Percentiles rank a stretch among this genome's conserved stretches.
Evolutionary conservation across 768 basidiomycete genomes (phyloP).

Genomic region (Kwoniella heveanensis): DNA sequence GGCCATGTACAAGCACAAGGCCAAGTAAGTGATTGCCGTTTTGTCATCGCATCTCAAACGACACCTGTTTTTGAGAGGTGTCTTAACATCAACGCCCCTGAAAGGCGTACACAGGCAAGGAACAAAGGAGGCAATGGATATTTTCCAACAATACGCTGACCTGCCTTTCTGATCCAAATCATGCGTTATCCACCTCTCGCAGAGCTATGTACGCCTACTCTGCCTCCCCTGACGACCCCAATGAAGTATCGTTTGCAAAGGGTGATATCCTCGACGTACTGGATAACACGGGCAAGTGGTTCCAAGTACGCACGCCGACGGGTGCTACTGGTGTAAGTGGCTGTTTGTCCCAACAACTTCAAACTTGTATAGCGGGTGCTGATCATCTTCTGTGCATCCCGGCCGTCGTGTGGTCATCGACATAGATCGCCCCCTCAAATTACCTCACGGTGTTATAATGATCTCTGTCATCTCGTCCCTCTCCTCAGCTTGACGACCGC

Average conservation of each 20-base stretch:
- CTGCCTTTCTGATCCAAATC: background rate
- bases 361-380: too few relatives aligned
- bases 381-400: too few relatives aligned
- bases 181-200: constrained; percentile 8
- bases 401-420: too few relatives aligned
- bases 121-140: background rate
- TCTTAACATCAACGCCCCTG: too few relatives aligned
- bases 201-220: constrained; percentile 66
- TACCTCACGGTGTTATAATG: constrained; percentile 47
- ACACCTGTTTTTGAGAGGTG: background rate
- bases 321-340: constrained; percentile 52
- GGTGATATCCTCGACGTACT: constrained; percentile 89
- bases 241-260: constrained; percentile 90
- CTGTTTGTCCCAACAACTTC: background rate
- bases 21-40: constrained; percentile 22
- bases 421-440: constrained; percentile 55
- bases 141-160: background rate
- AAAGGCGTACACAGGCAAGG: background rate
- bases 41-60: background rate
- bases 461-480: background rate
- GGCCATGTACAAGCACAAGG: constrained; percentile 27
- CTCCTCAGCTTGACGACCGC: too few relatives aligned
- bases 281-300: constrained; percentile 71
- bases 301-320: constrained; percentile 45
- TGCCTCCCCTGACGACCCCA: constrained; percentile 92